Evolutionary conservation across 2,329 filamentous ascomycete species (phyloP).

Genomic region (Paraphoma chrysanthemicola): DNA sequence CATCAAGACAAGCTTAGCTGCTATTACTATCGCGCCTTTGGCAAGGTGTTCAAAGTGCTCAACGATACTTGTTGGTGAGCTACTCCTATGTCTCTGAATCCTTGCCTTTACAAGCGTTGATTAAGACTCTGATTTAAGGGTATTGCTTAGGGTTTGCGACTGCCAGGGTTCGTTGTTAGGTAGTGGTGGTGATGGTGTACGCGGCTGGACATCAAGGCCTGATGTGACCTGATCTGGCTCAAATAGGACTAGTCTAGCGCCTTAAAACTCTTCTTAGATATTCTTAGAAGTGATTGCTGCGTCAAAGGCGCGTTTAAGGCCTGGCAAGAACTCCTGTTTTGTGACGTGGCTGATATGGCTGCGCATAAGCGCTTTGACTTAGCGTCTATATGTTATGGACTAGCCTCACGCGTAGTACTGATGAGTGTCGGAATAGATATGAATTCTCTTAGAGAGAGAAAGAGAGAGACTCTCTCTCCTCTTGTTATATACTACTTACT

Average conservation of each 20-base stretch:
- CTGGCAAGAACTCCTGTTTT: constrained; percentile 20
- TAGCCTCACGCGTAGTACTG: too few species aligned
- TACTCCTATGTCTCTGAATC: constrained; percentile 3
- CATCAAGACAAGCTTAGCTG: background rate
- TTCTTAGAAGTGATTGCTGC: constrained; percentile 36
- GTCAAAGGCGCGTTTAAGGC: constrained; percentile 32
- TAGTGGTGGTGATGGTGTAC: constrained; percentile 12
- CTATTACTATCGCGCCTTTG: constrained; percentile 2
- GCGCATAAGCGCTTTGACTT: constrained; percentile 29
- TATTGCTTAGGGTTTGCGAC: constrained; percentile 17
- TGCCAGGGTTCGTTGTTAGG: constrained; percentile 5
- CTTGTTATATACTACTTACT: too few species aligned
- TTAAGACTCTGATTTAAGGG: constrained; percentile 9
- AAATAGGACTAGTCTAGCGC: constrained; percentile 41
- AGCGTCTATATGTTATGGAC: too few species aligned
- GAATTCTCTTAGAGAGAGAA: too few species aligned
- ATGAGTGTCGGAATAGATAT: too few species aligned
- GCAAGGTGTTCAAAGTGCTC: constrained; percentile 1
- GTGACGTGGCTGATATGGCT: constrained; percentile 38
- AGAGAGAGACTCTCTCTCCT: too few species aligned
- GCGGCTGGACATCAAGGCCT: constrained; percentile 37
- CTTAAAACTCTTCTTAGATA: constrained; percentile 37
- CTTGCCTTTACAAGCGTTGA: constrained; percentile 7
- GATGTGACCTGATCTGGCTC: constrained; percentile 40
- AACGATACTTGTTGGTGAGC: constrained; percentile 3